Percentiles rank a stretch among this genome's conserved stretches.
phyloP scores from a whole-genome alignment of 1,284 basidiomycete genomes.

The Puccinia brachypodii region DNA sequence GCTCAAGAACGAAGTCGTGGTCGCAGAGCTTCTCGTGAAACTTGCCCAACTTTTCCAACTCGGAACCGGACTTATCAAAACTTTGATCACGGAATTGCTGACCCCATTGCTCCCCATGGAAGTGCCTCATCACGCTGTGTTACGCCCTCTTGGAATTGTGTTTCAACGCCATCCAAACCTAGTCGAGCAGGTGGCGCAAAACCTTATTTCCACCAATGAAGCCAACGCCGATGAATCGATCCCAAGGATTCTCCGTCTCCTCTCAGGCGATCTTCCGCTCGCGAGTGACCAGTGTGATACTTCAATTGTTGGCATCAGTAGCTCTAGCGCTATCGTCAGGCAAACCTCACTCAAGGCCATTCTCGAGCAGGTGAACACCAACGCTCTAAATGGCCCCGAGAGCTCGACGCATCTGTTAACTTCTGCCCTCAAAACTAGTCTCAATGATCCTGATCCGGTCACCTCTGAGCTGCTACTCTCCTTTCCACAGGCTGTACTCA shows the following conservation, averaged over 20 bases:
- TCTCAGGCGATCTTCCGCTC: conserved; percentile 27
- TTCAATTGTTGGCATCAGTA: conserved; percentile 30
- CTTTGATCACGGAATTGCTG: conserved; percentile 9
- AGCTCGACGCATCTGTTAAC: neutral
- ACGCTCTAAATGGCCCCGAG: neutral
- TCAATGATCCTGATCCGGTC: conserved; percentile 34
- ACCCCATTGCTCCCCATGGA: conserved; percentile 16
- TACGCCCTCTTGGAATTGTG: conserved; percentile 39
- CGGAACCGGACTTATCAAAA: neutral
- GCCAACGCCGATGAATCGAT: conserved; percentile 11
- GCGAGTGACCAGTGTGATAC: neutral
- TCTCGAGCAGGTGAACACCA: conserved; percentile 16
- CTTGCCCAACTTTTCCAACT: conserved; percentile 27
- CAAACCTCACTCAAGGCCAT: conserved; percentile 27
- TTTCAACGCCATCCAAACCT: conserved; percentile 33
- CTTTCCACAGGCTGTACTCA: conserved; percentile 21
- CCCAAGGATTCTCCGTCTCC: conserved; percentile 29
- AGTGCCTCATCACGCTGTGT: conserved; percentile 7
- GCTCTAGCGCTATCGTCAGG: conserved; percentile 37
- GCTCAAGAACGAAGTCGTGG: conserved; percentile 14
- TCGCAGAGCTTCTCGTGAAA: conserved; percentile 30
- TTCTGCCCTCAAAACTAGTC: conserved; percentile 20
- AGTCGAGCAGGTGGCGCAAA: conserved; percentile 22
- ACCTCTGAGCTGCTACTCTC: conserved; percentile 27
- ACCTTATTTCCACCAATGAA: neutral